These are phyloP conservation scores for Alternaria angustiovoidea DNA, from an alignment of 2,329 filamentous ascomycete genomes.

Conservation along the genomic window DNA sequence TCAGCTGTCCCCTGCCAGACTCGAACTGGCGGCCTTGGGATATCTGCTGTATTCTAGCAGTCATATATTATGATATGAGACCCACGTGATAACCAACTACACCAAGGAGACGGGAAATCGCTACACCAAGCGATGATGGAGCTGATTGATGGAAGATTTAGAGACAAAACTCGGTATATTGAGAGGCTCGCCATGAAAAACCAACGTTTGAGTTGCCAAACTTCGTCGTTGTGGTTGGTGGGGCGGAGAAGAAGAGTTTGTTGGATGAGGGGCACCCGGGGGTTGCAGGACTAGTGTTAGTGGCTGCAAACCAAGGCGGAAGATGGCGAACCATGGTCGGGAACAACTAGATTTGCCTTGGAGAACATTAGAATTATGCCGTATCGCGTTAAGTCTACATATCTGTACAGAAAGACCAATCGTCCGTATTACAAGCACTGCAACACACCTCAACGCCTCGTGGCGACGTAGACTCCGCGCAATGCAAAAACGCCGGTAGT, in stretches of 20 bases:
- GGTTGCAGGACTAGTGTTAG: neutral
- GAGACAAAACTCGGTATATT: neutral
- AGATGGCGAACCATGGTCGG: neutral
- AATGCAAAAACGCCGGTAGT: constrained; percentile 7
- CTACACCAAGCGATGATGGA: neutral
- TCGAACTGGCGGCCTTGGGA: constrained; percentile 50
- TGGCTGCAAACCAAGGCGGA: neutral
- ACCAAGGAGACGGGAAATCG: constrained; percentile 39
- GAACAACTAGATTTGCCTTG: neutral
- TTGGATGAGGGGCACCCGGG: constrained; percentile 3
- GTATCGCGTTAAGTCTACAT: constrained; percentile 14
- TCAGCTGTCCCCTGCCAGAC: constrained; percentile 42
- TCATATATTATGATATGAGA: constrained; percentile 46
- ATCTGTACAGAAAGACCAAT: constrained; percentile 9
- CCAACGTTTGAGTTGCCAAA: neutral
- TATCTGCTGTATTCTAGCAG: constrained; percentile 34
- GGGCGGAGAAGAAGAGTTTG: neutral
- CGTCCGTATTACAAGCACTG: neutral
- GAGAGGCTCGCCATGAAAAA: neutral
- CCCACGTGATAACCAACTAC: constrained; percentile 51
- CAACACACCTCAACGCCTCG: constrained; percentile 5
- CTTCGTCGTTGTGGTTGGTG: neutral
- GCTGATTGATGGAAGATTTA: constrained; percentile 12
- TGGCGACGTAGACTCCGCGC: constrained; percentile 4
- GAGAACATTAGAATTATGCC: constrained; percentile 15